Base-by-base conservation (phyloP, 768 basidiomycete genomes). In the Infundibulicybe gibba region DNA sequence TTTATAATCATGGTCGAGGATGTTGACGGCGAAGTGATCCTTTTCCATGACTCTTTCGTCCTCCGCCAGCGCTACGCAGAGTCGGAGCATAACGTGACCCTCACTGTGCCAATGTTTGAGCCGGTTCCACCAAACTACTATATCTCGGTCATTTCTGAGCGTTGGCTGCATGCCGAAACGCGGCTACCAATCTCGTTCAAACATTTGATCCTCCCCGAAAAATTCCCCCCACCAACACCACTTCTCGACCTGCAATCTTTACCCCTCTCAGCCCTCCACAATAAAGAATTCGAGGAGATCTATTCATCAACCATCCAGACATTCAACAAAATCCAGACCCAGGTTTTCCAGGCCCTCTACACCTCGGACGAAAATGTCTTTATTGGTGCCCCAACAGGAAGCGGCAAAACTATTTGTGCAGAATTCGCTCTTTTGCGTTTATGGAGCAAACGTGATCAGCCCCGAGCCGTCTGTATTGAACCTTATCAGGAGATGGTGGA, bases 281-380 rank as follows among this genome's bases (percentile, higher is more conserved):
- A 97, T 76, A 83, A 86, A 58, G 90, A 94, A 50, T 98, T 85
- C 54, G 92, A 98, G 63, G 74, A 76, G 1, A 79, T 98, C 37
- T 99, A 97, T 63, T 79, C 83, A 1, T 79, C 77, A 14, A 81
- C 81, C 0, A 84, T 98, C 53, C 76, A 82, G 50, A 83, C 81
- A 0, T 98, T 97, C 76, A 98, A 98, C 79, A 99, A 97, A 67
- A 97, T 98, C 51, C 97, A 98, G 62, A 98, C 93, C 0, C 97
- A 98, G 66, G 94, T 97, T 39, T 98, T 99, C 85, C 94, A 97
- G 57, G 94, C 95, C 0, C 75, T 99, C 0, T 99, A 97, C 63
- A 93, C 90, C 0, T 85, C 92, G 0, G 94, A 97, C 58, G 97
- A 98, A 59, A 98, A 95, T 56, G 87, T 95, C 35, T 94, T 98